Percentiles rank a stretch among this genome's conserved stretches.
Conservation (phyloP, 176 grass and related monocot species). For the Hordeum vulgare region DNA sequence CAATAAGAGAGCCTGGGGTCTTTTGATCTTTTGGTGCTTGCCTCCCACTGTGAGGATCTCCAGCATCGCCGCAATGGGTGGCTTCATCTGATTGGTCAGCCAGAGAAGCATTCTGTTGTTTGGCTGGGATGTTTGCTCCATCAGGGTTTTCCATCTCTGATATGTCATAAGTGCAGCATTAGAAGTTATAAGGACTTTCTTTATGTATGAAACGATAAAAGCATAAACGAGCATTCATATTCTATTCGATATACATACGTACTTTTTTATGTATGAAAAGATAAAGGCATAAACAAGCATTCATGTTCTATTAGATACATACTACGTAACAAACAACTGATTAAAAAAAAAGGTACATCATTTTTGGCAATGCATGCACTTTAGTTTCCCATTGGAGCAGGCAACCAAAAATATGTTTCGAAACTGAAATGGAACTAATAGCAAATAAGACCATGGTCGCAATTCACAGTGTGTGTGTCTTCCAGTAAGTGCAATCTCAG, state of each 20-base stretch:
- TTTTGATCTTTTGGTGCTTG: not conserved
- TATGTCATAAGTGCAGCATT: not conserved
- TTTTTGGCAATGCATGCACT: not conserved
- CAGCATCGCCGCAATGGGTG: not conserved
- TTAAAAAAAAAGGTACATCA: not conserved
- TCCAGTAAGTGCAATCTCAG: not conserved
- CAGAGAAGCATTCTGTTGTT: not conserved
- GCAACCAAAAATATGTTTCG: not conserved
- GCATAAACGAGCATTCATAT: not conserved
- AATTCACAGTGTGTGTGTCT: not conserved
- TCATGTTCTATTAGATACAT: too few species aligned
- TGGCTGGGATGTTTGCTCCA: not conserved
- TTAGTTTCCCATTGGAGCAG: not conserved
- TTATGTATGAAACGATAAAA: not conserved
- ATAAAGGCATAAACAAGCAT: too few species aligned
- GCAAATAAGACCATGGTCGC: not conserved
- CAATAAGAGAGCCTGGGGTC: not conserved
- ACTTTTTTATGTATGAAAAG: too few species aligned
- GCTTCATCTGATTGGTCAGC: constrained; percentile 18
- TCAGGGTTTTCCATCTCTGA: not conserved
- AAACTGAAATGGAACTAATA: not conserved
- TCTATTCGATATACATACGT: not conserved
- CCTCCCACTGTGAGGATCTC: not conserved
- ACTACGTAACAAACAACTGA: not conserved
- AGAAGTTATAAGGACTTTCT: not conserved